phyloP scores from a whole-genome alignment of 768 basidiomycete species.

The Cystobasidium onofrii region DNA sequence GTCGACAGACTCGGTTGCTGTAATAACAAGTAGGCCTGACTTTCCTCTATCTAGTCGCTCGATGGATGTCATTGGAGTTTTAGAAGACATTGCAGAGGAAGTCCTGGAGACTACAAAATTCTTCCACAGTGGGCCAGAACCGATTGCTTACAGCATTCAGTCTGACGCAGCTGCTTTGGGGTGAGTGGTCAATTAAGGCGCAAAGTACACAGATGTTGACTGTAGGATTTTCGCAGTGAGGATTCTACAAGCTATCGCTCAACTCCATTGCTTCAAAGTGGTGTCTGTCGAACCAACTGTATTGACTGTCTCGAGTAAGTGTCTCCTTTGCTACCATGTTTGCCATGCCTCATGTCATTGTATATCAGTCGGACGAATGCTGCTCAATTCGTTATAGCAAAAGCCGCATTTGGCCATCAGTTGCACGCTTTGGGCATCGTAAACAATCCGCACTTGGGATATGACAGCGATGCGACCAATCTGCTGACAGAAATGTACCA shows the following conservation, averaged over 20 bases:
- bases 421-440: slow-evolving; percentile 88
- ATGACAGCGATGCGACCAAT: slow-evolving; percentile 89
- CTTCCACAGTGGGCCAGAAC: slow-evolving; percentile 88
- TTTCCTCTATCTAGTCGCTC: slow-evolving; percentile 59
- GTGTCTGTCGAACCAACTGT: slow-evolving; percentile 87
- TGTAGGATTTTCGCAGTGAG: not conserved
- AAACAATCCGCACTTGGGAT: slow-evolving; percentile 70
- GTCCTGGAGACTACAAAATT: slow-evolving; percentile 82
- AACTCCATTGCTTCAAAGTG: slow-evolving; percentile 68
- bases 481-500: slow-evolving; percentile 99
- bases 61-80: slow-evolving; percentile 86
- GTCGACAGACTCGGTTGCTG: slow-evolving; percentile 33
- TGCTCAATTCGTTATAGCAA: slow-evolving; percentile 92
- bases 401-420: slow-evolving; percentile 87
- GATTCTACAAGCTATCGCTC: slow-evolving; percentile 13
- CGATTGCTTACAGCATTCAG: slow-evolving; percentile 55
- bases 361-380: slow-evolving; percentile 66
- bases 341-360: not conserved
- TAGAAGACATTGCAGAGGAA: slow-evolving; percentile 91
- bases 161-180: not conserved
- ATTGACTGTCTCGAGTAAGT: slow-evolving; percentile 68
- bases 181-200: not conserved
- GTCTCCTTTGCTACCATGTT: not conserved
- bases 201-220: not conserved
- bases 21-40: slow-evolving; percentile 29